Percentiles rank a stretch among this genome's conserved stretches.
These are phyloP conservation scores for Parascedosporium putredinis DNA, from an alignment of 2,329 filamentous ascomycete species.

Conservation along the genomic window DNA sequence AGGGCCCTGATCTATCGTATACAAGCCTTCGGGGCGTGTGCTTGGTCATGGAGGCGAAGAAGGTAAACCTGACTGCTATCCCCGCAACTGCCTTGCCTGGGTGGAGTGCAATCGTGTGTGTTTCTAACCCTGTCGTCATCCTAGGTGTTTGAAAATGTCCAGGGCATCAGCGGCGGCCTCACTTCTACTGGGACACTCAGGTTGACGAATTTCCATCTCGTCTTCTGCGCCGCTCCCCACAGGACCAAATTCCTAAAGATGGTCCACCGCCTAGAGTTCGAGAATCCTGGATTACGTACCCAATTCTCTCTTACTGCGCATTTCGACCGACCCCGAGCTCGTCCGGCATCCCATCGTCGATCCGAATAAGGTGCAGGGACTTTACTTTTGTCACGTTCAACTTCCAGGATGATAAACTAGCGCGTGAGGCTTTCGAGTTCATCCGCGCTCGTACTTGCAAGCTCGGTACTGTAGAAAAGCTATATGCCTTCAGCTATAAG, in stretches of 20 bases:
- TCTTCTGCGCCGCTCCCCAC: slow-evolving; percentile 36
- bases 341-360: slow-evolving; percentile 64
- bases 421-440: slow-evolving; percentile 78
- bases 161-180: slow-evolving; percentile 49
- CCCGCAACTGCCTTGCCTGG: no score
- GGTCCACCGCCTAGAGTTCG: slow-evolving; percentile 26
- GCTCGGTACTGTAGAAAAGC: slow-evolving; percentile 71
- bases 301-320: slow-evolving; percentile 74
- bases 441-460: slow-evolving; percentile 74
- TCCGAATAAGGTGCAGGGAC: slow-evolving; percentile 82
- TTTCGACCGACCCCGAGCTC: slow-evolving; percentile 62
- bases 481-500: slow-evolving; percentile 83
- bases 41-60: slow-evolving; percentile 28
- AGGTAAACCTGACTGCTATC: no score
- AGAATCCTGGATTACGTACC: slow-evolving; percentile 90
- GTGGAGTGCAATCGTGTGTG: slow-evolving; percentile 6
- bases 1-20: neutral
- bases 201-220: slow-evolving; percentile 52
- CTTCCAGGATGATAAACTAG: slow-evolving; percentile 63
- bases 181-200: slow-evolving; percentile 46
- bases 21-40: neutral
- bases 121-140: slow-evolving; percentile 12
- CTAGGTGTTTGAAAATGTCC: slow-evolving; percentile 47
- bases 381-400: slow-evolving; percentile 91
- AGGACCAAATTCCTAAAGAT: slow-evolving; percentile 12